Conservation (phyloP, 176 grass and related monocot genomes). For the Alloteropsis semialata region DNA sequence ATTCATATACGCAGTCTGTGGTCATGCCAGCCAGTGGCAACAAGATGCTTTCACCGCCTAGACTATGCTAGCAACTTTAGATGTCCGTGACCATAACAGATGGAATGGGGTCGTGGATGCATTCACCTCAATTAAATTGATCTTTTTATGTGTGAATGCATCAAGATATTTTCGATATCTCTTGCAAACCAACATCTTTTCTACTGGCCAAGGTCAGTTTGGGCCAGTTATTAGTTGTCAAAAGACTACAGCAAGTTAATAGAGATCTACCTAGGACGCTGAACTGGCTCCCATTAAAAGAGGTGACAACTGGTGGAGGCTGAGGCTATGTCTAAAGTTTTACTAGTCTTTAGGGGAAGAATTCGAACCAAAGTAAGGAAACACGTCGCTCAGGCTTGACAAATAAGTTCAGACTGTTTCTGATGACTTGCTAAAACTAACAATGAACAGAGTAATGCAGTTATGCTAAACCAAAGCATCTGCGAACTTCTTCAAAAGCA, state of each 20-base stretch:
- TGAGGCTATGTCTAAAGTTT: background rate
- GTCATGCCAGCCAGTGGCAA: background rate
- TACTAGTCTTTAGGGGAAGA: background rate
- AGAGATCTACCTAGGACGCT: background rate
- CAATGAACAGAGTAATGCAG: background rate
- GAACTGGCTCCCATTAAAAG: background rate
- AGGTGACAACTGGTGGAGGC: background rate
- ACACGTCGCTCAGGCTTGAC: background rate
- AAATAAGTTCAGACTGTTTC: background rate
- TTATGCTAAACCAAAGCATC: background rate
- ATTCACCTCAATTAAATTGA: background rate
- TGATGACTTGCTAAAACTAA: background rate
- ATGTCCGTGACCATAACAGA: background rate
- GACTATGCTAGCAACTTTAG: background rate
- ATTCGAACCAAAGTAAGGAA: background rate
- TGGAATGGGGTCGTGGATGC: background rate
- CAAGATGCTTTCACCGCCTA: background rate
- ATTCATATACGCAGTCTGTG: background rate
- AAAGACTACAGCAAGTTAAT: background rate
- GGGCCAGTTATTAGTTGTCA: background rate
- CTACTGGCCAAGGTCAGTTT: background rate
- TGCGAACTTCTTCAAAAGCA: background rate
- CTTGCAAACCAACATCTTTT: background rate
- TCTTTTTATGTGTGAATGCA: background rate
- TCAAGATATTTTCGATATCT: background rate